A percentile compares a stretch with the other conserved stretches of the same genome.
phyloP scores from a whole-genome alignment of 805 yeast genomes.

The Candida nitratophila region DNA sequence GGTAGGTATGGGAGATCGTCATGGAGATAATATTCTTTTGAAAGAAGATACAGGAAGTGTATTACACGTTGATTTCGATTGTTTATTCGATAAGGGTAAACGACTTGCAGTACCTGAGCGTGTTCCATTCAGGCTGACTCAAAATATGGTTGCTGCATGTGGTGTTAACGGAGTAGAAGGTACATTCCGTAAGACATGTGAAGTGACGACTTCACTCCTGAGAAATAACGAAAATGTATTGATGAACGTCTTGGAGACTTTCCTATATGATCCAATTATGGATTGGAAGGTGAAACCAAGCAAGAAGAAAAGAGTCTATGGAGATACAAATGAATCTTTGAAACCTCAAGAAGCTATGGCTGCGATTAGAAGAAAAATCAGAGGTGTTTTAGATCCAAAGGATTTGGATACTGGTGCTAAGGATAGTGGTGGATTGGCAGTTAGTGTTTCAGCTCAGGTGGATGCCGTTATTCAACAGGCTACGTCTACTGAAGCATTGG shows the following conservation, averaged over 20 bases:
- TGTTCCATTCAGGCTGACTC: conserved; percentile 90
- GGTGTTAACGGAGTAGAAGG: conserved; percentile 92
- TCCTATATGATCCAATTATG: conserved; percentile 85
- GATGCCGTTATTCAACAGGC: conserved; percentile 85
- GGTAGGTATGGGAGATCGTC: conserved; percentile 93
- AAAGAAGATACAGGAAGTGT: conserved; percentile 69
- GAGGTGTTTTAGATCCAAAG: conserved; percentile 77
- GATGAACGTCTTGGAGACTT: conserved; percentile 87
- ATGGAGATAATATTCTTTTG: conserved; percentile 83
- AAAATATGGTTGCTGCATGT: conserved; percentile 77
- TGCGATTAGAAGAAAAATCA: conserved; percentile 67
- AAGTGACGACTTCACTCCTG: conserved; percentile 67
- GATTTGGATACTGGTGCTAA: conserved; percentile 28
- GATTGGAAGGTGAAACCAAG: conserved; percentile 49
- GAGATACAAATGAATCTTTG: conserved; percentile 19
- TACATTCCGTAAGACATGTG: conserved; percentile 76
- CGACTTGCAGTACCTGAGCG: conserved; percentile 77
- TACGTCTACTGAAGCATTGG: conserved; percentile 57
- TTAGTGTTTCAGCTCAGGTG: conserved; percentile 89
- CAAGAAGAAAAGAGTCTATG: conserved; percentile 28
- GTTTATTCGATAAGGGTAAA: conserved; percentile 83
- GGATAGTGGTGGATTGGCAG: conserved; percentile 54
- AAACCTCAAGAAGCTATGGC: conserved; percentile 64
- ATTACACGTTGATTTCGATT: conserved; percentile 94
- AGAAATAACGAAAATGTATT: conserved; percentile 75